Evolutionary conservation across 2,329 filamentous ascomycete genomes (phyloP), one percentile per base, ranked within the genome.

Genomic region (Fusarium paranaense): DNA sequence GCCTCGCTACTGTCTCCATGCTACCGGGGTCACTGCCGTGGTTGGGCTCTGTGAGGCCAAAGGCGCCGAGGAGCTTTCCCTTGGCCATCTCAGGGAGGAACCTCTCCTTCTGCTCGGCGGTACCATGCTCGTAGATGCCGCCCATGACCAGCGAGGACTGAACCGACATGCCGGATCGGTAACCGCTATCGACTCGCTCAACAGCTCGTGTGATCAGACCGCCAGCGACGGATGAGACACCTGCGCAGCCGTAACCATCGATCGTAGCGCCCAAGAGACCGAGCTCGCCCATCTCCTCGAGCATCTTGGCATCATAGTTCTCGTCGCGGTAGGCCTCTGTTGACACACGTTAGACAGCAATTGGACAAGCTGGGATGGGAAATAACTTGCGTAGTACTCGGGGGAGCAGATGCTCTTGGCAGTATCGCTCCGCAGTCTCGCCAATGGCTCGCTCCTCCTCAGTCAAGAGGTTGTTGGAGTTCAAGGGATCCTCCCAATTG

Each of bases 61-160:
- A 98, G 74, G 94, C 95, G 50, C 95, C 95, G 3, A 97, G 83
- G 7, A 96, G 83, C 80, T 94, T 93, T 8, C 95, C 95, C 82
- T 94, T 93, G 27, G 95, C 95, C 88, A 98, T 91, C 18, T 88
- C 86, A 0, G 95, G 94, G 16, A 98, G 85, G 77, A 94, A 95
- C 75, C 90, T 93, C 73, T 98, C 92, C 84, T 97, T 98, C 80
- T 95, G 92, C 84, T 98, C 95, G 78, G 92, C 84, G n/a, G 93
- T 91, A 6, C 95, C 95, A 77, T 95, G 96, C 78, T 97, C 94
- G 81, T 95, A 87, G 78, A 98, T 98, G 30, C 94, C 94, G 25
- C 95, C 95, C 95, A 98, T 98, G 25, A 93, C 94, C n/a, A 98
- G 87, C 1, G 95, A 97, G 70, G 94, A 96, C 82, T 98, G 95